Evolutionary conservation across 225 moss, liverwort and hornwort species (phyloP).

Genomic region (Anthoceros angustus): DNA sequence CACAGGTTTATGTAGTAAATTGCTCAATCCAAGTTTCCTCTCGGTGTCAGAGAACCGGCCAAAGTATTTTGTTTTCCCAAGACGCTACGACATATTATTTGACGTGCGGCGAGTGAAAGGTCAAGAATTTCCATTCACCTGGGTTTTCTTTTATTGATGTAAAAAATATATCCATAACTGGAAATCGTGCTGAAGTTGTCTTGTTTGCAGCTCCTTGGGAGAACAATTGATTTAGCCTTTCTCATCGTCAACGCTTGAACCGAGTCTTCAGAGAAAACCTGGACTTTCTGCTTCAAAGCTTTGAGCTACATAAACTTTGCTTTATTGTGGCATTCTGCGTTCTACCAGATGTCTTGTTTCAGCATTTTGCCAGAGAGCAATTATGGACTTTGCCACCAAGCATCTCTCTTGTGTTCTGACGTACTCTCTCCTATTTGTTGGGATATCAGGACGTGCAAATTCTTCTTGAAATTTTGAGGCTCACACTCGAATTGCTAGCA

Average conservation of each 20-base stretch:
- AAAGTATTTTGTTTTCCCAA: conserved; percentile 58
- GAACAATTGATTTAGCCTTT: conserved; percentile 79
- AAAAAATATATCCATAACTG: no score
- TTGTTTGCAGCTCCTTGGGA: conserved; percentile 63
- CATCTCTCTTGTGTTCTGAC: no score
- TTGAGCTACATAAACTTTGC: conserved; percentile 91
- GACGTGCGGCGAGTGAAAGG: conserved; percentile 88
- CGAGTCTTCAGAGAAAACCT: conserved; percentile 90
- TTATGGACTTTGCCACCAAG: neutral
- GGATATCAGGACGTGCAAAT: conserved; percentile 28
- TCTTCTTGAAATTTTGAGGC: conserved; percentile 18
- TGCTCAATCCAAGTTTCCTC: conserved; percentile 76
- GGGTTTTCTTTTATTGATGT: no score
- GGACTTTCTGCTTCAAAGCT: conserved; percentile 81
- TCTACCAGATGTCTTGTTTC: neutral
- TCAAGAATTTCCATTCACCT: conserved; percentile 5
- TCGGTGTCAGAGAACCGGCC: conserved; percentile 63
- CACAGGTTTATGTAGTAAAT: conserved; percentile 33
- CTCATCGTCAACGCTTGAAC: conserved; percentile 85
- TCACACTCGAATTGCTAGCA: conserved; percentile 76
- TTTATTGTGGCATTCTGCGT: conserved; percentile 55
- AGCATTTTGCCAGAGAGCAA: neutral
- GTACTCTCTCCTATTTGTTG: neutral
- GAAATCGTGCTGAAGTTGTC: no score
- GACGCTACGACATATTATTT: conserved; percentile 76